Conservation (phyloP, 2,329 filamentous ascomycete genomes). For the Claviceps sp. region DNA sequence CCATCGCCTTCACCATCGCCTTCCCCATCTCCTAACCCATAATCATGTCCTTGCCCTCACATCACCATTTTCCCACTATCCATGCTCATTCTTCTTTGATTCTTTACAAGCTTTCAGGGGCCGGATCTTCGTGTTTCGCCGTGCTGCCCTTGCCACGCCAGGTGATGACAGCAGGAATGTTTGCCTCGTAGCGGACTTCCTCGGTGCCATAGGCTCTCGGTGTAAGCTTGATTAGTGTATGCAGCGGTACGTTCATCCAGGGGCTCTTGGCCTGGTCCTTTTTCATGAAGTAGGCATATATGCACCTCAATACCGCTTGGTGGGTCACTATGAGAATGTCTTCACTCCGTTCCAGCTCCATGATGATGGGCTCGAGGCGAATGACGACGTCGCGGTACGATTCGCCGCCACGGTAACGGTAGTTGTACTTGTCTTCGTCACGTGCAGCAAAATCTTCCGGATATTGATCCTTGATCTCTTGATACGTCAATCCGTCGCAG, state of each 20-base stretch:
- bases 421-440: slow-evolving; percentile 99
- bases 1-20: no score
- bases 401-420: slow-evolving; percentile 93
- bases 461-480: slow-evolving; percentile 80
- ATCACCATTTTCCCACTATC: no score
- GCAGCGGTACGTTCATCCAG: slow-evolving; percentile 97
- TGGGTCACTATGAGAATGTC: slow-evolving; percentile 98
- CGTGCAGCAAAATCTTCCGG: slow-evolving; percentile 92
- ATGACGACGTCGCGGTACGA: slow-evolving; percentile 95
- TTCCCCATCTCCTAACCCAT: no score
- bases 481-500: slow-evolving; percentile 92
- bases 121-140: slow-evolving; percentile 67
- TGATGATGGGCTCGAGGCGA: slow-evolving; percentile 95
- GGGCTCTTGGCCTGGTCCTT: slow-evolving; percentile 83
- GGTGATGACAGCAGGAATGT: slow-evolving; percentile 91
- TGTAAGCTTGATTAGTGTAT: slow-evolving; percentile 92
- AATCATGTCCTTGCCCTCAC: no score
- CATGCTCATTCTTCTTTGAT: no score
- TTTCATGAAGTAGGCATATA: slow-evolving; percentile 99
- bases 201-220: slow-evolving; percentile 89
- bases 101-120: slow-evolving; percentile 21
- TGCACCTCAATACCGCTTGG: slow-evolving; percentile 90
- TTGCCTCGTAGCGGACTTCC: slow-evolving; percentile 74
- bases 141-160: slow-evolving; percentile 90
- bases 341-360: slow-evolving; percentile 92